Evolutionary conservation across 805 yeast species (phyloP), one percentile per base, ranked within the genome.

Genomic region (Myxozyma sirexii): DNA sequence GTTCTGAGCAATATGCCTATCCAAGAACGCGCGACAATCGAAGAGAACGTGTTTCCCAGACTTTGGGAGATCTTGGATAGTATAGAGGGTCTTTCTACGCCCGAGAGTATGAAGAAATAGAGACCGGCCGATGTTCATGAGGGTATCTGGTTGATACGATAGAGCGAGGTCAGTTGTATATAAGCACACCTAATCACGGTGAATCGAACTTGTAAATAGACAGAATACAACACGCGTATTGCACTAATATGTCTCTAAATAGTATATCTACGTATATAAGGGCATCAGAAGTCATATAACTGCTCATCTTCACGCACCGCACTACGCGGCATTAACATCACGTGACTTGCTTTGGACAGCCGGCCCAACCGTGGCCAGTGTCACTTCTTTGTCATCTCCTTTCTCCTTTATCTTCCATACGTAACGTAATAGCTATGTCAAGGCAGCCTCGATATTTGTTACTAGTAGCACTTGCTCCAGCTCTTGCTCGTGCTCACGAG

Each of bases 1-100:
- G 97, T 91, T 8, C 75, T 91, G 39, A 72, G 81, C 3, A 79
- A 78, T 62, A 82, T 88, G 67, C 72, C 72, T 2, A 69, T 69
- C 0, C 66, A 69, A 0, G 93, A 89, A 60, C 48, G 70, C 54
- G 75, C 76, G 0, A 66, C 69, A 0, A 58, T 87, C 1, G 73
- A 74, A 41, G 69, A 69, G 8, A 75, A 73, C 6, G 54, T 29
- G 24, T 61, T 54, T 48, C 51, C 56, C 13, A 23, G 44, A 17
- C 8, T 61, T 7, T 58, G 62, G 62, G 41, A 49, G n/a, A 43
- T 26, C 5, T 39, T 61, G 33, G 19, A 19, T 3, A 23, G 23
- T 13, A 23, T 48, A 35, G 53, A 48, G 23, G 33, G 42, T 17
- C 17, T 17, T 38, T 10, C 21, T 38, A 8, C 42, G 24, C 31